Conservation (phyloP, 768 basidiomycete genomes). For the Phylloporus rhodoxanthus region DNA sequence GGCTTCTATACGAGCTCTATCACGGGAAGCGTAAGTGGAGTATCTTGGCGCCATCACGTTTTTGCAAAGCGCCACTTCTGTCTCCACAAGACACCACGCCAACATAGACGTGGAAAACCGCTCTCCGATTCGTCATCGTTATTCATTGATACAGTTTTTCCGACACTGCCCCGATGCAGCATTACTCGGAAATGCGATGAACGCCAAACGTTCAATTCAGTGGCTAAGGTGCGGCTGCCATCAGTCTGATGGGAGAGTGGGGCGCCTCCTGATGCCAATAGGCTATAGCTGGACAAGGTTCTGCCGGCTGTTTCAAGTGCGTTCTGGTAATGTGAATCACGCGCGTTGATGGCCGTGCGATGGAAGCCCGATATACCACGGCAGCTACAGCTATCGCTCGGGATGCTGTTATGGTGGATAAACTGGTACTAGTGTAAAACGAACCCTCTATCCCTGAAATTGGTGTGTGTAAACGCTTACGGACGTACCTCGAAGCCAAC, state of each 20-base stretch:
- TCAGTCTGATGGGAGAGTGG: slow-evolving; percentile 3
- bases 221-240: slow-evolving; percentile 1
- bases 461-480: slow-evolving; percentile 12
- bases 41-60: slow-evolving; percentile 1
- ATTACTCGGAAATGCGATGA: slow-evolving; percentile 1
- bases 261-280: slow-evolving; percentile 10
- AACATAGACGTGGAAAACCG: slow-evolving; percentile 1
- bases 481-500: slow-evolving; percentile 8
- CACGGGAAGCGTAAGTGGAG: not conserved
- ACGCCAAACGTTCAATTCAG: slow-evolving; percentile 5
- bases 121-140: not conserved
- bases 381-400: slow-evolving; percentile 12
- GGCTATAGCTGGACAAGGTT: slow-evolving; percentile 8
- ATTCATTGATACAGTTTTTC: slow-evolving; percentile 4
- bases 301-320: slow-evolving; percentile 14
- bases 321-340: slow-evolving; percentile 16
- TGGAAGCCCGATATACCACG: slow-evolving; percentile 16
- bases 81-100: not conserved
- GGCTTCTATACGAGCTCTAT: not conserved
- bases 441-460: slow-evolving; percentile 20
- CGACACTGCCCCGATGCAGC: slow-evolving; percentile 12
- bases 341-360: slow-evolving; percentile 23
- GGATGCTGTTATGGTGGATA: slow-evolving; percentile 26
- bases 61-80: not conserved
- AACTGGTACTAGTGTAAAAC: slow-evolving; percentile 17